phyloP scores from a whole-genome alignment of 2,329 filamentous ascomycete species.

The Pseudogymnoascus sp. region DNA sequence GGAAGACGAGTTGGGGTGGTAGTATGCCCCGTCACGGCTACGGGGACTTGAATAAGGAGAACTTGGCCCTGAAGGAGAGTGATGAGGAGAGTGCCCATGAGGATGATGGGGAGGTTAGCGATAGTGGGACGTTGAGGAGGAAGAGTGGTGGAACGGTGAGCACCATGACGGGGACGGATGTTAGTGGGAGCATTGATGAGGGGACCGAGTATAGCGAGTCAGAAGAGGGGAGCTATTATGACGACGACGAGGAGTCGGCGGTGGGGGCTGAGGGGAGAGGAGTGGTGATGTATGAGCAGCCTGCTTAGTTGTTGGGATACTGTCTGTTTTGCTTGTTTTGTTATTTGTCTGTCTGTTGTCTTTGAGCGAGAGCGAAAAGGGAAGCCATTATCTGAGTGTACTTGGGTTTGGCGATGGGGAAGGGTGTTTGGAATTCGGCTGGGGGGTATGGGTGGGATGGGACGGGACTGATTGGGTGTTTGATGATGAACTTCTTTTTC shows the following conservation, averaged over 20 bases:
- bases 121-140: conserved; percentile 25
- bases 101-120: conserved; percentile 18
- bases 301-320: not conserved
- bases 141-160: conserved; percentile 28
- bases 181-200: conserved; percentile 25
- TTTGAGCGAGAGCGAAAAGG: not conserved
- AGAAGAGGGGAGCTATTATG: not conserved
- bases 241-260: not conserved
- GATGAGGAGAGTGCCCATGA: conserved; percentile 39
- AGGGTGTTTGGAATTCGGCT: conserved; percentile 3
- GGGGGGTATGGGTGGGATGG: not conserved
- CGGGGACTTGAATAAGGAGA: conserved; percentile 55
- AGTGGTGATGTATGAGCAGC: not conserved
- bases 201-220: conserved; percentile 21
- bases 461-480: not conserved
- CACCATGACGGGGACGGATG: conserved; percentile 20
- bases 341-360: not conserved
- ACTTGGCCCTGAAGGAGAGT: conserved; percentile 54
- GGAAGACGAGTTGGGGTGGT: conserved; percentile 66
- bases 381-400: not conserved
- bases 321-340: not conserved
- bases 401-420: not conserved
- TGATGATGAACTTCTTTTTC: not conserved
- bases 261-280: not conserved
- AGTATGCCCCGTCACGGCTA: conserved; percentile 32